Evolutionary conservation across 2,329 filamentous ascomycete genomes (phyloP), one percentile per base, ranked within the genome.

Genomic region (Aureobasidium mangrovei): DNA sequence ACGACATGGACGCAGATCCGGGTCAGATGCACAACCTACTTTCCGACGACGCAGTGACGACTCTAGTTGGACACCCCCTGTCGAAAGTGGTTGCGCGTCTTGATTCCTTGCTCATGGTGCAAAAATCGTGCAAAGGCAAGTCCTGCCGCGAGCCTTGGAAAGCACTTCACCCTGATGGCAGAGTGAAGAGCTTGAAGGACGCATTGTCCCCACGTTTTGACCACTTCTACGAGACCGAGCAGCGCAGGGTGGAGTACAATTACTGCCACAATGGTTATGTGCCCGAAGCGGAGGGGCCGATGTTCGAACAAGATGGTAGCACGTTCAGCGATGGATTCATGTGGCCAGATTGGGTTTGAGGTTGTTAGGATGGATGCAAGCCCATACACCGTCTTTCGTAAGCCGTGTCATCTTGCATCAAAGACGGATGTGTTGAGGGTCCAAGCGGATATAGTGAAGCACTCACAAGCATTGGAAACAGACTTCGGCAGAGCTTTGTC

Each of bases 221-320:
- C 53, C 54, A 49, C 8, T 69, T 69, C 54, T 69, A 69, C 47
- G 60, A 64, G 24, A 35, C 35, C 1, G 60, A 65, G 48, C 62
- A 57, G 36, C 10, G 39, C 24, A 57, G 48, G 80, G 77, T 3
- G 79, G 79, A 54, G 76, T 77, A 42, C 29, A 26, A 40, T 3
- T 51, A 41, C 3, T 57, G 56, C 39, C 45, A 47, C 10, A 47
- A 48, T 36, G 56, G 56, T 7, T 57, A 57, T 43, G 32, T 57
- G 7, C 49, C 46, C 3, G 46, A 55, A 29, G 46, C 48, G n/a
- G 56, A 57, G n/a, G 56, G 56, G 8, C 41, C 46, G 18, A 54
- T 53, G 48, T 53, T 53, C 9, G 39, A 38, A 12, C 28, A 53
- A 8, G 24, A 43, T 1, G 40, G 48, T 6, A 8, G 2, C 8